Base-by-base conservation (phyloP, 441 rosid species). In the Omphalea diandra region DNA sequence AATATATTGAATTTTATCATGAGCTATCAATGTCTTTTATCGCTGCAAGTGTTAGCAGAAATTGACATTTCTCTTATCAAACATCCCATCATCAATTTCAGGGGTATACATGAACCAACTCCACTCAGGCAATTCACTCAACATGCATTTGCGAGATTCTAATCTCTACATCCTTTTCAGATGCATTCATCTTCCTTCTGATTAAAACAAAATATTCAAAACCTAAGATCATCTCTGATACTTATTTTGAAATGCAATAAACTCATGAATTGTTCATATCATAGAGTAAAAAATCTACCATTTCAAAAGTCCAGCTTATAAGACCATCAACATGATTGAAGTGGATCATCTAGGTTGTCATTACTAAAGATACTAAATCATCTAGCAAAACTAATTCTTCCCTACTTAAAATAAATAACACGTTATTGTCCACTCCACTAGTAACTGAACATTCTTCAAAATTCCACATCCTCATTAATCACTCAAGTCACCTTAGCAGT, bases 381-480 rank as follows among this genome's bases (percentile, higher is more conserved):
- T 32, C 40, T 17, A 43, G 27, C 46, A 58, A 69, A 69, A 20
- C 53, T 55, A 56, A 65, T 14, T 38, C 24, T 6, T 26, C 35
- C 24, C 40, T 44, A 55, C 14, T 43, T 46, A 3, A 0, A 29
- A 55, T 55, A 44, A 46, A 22, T 3, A n/a, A 27, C 26, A 47
- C 24, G n/a, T 33, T 27, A 33, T 50, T 12, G 65, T 27, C 15
- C 24, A 29, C 3, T 61, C 60, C 20, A 66, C 60, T 43, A 10
- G n/a, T 55, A 55, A 55, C 59, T 26, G n/a, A n/a, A 27, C 35
- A 29, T 33, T 10, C 36, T 26, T 55, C 50, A 27, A 53, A 31
- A 73, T 60, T 46, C 53, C 58, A 41, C 33, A 22, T 31, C 44
- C 31, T 53, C 67, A 35, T 33, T 68, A 40, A 64, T 33, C 66